Percentiles rank a stretch among this genome's conserved stretches.
These are phyloP conservation scores for Venturia pyrina DNA, from an alignment of 2,329 filamentous ascomycete genomes.

Conservation along the genomic window DNA sequence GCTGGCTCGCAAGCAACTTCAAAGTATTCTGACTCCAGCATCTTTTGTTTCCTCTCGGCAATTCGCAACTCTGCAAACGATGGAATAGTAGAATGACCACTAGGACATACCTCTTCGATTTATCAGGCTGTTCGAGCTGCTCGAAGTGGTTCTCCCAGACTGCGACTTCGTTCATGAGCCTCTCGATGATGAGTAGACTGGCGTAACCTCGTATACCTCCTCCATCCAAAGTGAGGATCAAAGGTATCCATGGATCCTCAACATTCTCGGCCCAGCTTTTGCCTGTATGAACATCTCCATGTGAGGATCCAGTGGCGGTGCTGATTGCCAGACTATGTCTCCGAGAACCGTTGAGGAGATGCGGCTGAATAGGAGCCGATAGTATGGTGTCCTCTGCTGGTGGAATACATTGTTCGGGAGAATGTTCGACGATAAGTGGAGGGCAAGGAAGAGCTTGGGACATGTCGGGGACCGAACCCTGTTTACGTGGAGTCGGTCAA, in stretches of 20 bases:
- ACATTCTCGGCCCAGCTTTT: conserved; percentile 33
- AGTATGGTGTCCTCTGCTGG: not conserved
- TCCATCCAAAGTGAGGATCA: conserved; percentile 38
- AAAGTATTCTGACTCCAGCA: not conserved
- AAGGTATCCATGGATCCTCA: conserved; percentile 38
- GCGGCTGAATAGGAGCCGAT: not conserved
- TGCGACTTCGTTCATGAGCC: conserved; percentile 39
- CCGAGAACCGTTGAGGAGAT: not conserved
- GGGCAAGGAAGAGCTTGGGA: not conserved
- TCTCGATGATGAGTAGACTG: conserved; percentile 38
- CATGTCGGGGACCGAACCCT: not conserved
- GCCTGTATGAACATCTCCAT: conserved; percentile 30
- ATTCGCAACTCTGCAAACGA: not conserved
- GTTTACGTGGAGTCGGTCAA: not conserved
- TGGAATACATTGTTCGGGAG: not conserved
- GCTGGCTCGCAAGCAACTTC: not conserved
- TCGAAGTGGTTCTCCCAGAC: conserved; percentile 33
- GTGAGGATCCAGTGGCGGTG: conserved; percentile 24
- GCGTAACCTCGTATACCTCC: conserved; percentile 43
- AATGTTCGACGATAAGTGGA: not conserved
- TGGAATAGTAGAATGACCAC: not conserved
- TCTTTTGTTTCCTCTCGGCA: not conserved
- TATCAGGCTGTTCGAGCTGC: conserved; percentile 23
- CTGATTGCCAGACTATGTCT: conserved; percentile 24
- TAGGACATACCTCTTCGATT: conserved; percentile 11